Conservation (phyloP, 192 early-diverging fungal species). For the Gigaspora rosea region DNA sequence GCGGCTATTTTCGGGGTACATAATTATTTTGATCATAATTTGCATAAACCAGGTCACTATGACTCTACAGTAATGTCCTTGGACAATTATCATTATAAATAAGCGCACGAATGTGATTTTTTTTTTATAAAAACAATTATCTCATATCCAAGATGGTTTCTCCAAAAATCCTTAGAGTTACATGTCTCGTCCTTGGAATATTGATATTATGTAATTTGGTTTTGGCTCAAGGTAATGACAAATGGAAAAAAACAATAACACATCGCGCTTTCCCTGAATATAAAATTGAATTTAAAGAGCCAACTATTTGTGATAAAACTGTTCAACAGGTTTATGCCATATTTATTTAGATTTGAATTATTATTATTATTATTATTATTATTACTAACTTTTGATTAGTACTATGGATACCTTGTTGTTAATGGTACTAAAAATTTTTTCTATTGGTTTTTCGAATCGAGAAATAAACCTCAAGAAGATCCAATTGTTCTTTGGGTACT, state of each 20-base stretch:
- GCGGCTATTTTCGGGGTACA: too few relatives aligned
- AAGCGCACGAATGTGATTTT: too few relatives aligned
- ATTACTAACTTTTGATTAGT: constrained; percentile 40
- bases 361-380: background rate
- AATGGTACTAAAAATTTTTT: constrained; percentile 79
- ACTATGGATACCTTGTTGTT: constrained; percentile 75
- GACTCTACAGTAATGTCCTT: too few relatives aligned
- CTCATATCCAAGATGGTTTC: too few relatives aligned
- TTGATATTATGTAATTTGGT: too few relatives aligned
- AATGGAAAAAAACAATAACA: constrained; percentile 42
- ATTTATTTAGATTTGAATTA: too few relatives aligned
- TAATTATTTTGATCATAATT: too few relatives aligned
- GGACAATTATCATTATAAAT: too few relatives aligned
- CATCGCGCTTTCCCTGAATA: constrained; percentile 71
- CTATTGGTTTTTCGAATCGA: constrained; percentile 98
- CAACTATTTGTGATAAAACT: constrained; percentile 80
- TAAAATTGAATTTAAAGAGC: constrained; percentile 72
- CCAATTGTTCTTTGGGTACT: constrained; percentile 69
- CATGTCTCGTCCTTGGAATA: too few relatives aligned
- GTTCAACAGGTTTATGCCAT: constrained; percentile 72
- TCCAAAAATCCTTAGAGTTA: too few relatives aligned
- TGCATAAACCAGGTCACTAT: too few relatives aligned
- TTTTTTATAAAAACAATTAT: too few relatives aligned
- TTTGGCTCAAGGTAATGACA: background rate
- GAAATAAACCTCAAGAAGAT: constrained; percentile 68